A percentile compares a stretch with the other conserved stretches of the same genome.
phyloP scores from a whole-genome alignment of 805 yeast genomes.

The Jamesozyma jinghongensis region DNA sequence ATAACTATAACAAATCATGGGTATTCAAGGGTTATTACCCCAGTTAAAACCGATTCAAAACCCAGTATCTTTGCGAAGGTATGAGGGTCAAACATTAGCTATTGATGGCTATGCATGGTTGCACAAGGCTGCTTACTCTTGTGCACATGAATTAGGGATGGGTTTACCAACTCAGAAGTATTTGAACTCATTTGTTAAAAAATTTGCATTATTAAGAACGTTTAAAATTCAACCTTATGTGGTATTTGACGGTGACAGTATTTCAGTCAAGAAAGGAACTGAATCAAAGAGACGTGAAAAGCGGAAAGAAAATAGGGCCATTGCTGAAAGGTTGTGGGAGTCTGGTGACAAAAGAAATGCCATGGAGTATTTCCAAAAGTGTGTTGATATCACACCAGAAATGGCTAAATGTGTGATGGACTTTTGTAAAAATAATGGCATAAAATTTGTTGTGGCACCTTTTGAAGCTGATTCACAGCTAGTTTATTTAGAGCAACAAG shows the following conservation, averaged over 20 bases:
- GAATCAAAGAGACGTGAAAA: slow-evolving; percentile 52
- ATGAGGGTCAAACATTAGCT: slow-evolving; percentile 69
- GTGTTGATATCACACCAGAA: slow-evolving; percentile 79
- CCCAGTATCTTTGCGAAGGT: slow-evolving; percentile 46
- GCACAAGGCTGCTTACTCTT: slow-evolving; percentile 73
- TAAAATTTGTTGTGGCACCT: slow-evolving; percentile 86
- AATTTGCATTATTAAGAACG: slow-evolving; percentile 51
- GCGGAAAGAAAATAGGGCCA: slow-evolving; percentile 48
- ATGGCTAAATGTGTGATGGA: slow-evolving; percentile 86
- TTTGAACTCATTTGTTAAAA: slow-evolving; percentile 57
- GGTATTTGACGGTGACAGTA: slow-evolving; percentile 87
- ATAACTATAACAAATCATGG: slow-evolving; percentile 40
- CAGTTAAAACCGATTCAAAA: slow-evolving; percentile 66
- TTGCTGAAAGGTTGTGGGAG: slow-evolving; percentile 43
- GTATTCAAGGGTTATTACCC: slow-evolving; percentile 76
- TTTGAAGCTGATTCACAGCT: slow-evolving; percentile 97
- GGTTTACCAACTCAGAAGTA: slow-evolving; percentile 65
- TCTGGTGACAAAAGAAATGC: slow-evolving; percentile 56
- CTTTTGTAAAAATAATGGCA: slow-evolving; percentile 45
- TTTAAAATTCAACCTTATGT: slow-evolving; percentile 73
- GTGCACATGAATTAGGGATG: slow-evolving; percentile 73
- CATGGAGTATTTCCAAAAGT: slow-evolving; percentile 58
- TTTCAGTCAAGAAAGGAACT: slow-evolving; percentile 71
- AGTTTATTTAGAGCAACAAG: slow-evolving; percentile 74
- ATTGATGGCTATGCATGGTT: slow-evolving; percentile 98